Conservation (phyloP, 441 rosid species). For the Raphanus hybrid region DNA sequence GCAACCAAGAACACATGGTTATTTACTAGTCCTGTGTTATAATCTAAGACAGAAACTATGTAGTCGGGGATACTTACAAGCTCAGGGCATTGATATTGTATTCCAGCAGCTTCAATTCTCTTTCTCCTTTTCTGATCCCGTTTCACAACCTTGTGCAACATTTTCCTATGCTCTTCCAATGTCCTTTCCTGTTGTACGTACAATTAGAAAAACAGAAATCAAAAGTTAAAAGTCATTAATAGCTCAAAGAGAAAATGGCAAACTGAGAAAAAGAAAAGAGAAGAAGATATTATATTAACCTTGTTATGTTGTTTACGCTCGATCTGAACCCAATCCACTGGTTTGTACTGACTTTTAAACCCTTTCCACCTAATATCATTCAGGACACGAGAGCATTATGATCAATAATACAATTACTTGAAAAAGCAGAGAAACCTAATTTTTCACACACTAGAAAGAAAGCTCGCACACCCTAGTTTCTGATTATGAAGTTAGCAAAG, state of each 20-base stretch:
- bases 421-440: neutral
- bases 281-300: constrained; percentile 10
- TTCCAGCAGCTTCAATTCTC: constrained; percentile 78
- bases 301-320: constrained; percentile 42
- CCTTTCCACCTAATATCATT: constrained; percentile 41
- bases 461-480: neutral
- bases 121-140: constrained; percentile 65
- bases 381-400: neutral
- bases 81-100: constrained; percentile 86
- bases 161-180: constrained; percentile 43
- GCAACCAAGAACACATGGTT: neutral
- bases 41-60: neutral
- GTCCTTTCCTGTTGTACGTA: constrained; percentile 38
- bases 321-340: constrained; percentile 43
- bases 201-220: neutral
- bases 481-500: neutral
- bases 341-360: constrained; percentile 28
- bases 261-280: neutral
- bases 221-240: neutral
- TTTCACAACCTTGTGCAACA: constrained; percentile 46
- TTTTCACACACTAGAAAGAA: neutral
- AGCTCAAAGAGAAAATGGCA: neutral
- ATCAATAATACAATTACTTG: constrained; percentile 2
- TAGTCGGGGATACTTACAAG: constrained; percentile 59
- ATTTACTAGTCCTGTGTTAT: neutral